Evolutionary conservation across 805 yeast genomes (phyloP), one percentile per base, ranked within the genome.

Genomic region (Sugiyamaella lignohabitans): DNA sequence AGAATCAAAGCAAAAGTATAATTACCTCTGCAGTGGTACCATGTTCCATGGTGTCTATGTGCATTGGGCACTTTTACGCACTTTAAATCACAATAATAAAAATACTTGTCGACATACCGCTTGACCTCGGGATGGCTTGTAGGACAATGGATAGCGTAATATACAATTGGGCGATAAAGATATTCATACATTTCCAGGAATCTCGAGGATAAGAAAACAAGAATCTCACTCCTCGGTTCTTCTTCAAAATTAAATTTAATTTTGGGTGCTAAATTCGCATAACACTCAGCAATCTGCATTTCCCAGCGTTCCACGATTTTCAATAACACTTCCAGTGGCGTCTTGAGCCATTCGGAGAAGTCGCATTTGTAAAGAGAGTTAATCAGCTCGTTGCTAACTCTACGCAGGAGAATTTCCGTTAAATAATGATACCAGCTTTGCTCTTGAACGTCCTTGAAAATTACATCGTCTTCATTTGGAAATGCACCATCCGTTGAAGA

Each of bases 21-120:
- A 23, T 50, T 43, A 11, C 47, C 47, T 22, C 53, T 38, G 43
- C 50, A 47, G 23, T 41, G 45, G 24, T 47, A 47, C 53, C 53
- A 50, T 8, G 51, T 50, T 6, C 53, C 53, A 43, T 50, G 51
- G 24, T 50, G 53, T 11, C 53, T 41, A 32, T 50, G 53, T 5
- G 45, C 40, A 22, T 42, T 36, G 16, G 47, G 40, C 16, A 50
- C 43, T 30, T 47, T 44, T 29, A 30, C 48, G 32, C 46, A 50
- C 34, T 38, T 38, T 8, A 43, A 22, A 35, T 36, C 42, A 38
- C 42, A 36, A 34, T 47, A 47, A 38, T 42, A 48, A 24, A 50
- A 50, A 23, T 42, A 47, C 37, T 47, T 46, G 41, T 50, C 53
- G 19, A 50, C 41, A 19, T 34, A 50, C 20, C 45, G 45, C 19